A percentile compares a stretch with the other conserved stretches of the same genome.
phyloP scores from a whole-genome alignment of 192 early-diverging fungal genomes.

The Backusella liffmaniae region DNA sequence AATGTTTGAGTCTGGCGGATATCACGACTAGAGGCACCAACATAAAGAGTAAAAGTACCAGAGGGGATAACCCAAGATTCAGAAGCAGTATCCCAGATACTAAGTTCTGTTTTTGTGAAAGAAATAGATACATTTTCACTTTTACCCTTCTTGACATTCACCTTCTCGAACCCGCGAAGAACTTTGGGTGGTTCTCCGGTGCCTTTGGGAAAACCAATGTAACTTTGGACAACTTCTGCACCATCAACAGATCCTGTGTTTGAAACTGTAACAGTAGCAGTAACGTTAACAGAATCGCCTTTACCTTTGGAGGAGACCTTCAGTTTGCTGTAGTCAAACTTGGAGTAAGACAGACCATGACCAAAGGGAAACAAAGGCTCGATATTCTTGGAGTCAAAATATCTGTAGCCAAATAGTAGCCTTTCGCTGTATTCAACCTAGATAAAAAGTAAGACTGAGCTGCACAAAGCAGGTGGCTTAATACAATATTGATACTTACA shows the following conservation, averaged over 20 bases:
- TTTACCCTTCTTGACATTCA: constrained; percentile 13
- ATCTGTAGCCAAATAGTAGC: constrained; percentile 55
- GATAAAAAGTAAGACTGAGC: background rate
- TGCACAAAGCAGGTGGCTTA: too few relatives aligned
- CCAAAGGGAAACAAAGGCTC: constrained; percentile 57
- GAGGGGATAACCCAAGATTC: constrained; percentile 43
- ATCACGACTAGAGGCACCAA: constrained; percentile 56
- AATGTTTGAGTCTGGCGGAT: constrained; percentile 29
- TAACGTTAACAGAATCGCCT: background rate
- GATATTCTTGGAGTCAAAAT: constrained; percentile 46
- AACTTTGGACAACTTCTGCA: constrained; percentile 34
- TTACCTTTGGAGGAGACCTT: constrained; percentile 5
- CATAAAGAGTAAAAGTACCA: constrained; percentile 48
- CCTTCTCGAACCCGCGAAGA: constrained; percentile 37
- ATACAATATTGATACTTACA: too few relatives aligned
- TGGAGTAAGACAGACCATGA: constrained; percentile 65
- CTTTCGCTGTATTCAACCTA: constrained; percentile 58
- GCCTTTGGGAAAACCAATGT: constrained; percentile 36
- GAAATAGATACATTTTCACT: constrained; percentile 36
- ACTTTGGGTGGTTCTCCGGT: constrained; percentile 40
- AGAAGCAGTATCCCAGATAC: constrained; percentile 40
- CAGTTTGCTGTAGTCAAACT: constrained; percentile 48
- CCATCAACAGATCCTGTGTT: constrained; percentile 33
- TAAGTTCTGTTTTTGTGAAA: constrained; percentile 45
- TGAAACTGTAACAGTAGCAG: constrained; percentile 31